Conservation (phyloP, 2,329 filamentous ascomycete genomes). For the Metarhizium guizhouense region DNA sequence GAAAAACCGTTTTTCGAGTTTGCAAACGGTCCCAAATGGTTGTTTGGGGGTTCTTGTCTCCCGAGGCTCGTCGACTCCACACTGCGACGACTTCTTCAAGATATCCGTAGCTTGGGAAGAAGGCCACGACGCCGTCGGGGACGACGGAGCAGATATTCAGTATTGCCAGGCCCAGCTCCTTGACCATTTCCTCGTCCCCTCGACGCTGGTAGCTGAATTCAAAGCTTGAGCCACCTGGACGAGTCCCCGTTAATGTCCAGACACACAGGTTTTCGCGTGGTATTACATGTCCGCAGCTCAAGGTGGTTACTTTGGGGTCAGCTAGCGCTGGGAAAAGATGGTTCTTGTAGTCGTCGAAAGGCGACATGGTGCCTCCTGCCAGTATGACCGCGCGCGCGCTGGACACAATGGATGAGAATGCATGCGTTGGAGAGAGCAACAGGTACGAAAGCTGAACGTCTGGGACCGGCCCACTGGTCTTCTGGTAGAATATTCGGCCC, state of each 20-base stretch:
- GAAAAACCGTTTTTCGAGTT: slow-evolving; percentile 53
- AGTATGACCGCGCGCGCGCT: slow-evolving; percentile 81
- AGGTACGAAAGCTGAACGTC: slow-evolving; percentile 70
- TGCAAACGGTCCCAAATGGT: slow-evolving; percentile 51
- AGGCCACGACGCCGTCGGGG: slow-evolving; percentile 84
- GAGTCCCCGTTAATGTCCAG: slow-evolving; percentile 51
- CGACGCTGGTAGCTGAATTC: slow-evolving; percentile 85
- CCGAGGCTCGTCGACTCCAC: slow-evolving; percentile 41
- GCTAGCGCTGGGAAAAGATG: slow-evolving; percentile 76
- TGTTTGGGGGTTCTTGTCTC: slow-evolving; percentile 16
- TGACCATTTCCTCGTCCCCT: slow-evolving; percentile 58
- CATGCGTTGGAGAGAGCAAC: slow-evolving; percentile 81
- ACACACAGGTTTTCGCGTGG: slow-evolving; percentile 73
- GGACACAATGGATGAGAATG: slow-evolving; percentile 81
- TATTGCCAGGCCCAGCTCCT: slow-evolving; percentile 65
- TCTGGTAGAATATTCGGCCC: slow-evolving; percentile 57
- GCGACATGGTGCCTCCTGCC: slow-evolving; percentile 95
- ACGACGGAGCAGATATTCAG: slow-evolving; percentile 63
- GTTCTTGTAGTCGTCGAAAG: slow-evolving; percentile 80
- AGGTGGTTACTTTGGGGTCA: slow-evolving; percentile 56
- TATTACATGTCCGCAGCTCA: slow-evolving; percentile 94
- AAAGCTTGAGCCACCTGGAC: slow-evolving; percentile 43
- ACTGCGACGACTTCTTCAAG: slow-evolving; percentile 61
- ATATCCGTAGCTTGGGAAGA: slow-evolving; percentile 94
- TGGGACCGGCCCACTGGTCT: slow-evolving; percentile 21